Conservation (phyloP, 352 stramenopile genomes). For the Blastocystis sp. region DNA sequence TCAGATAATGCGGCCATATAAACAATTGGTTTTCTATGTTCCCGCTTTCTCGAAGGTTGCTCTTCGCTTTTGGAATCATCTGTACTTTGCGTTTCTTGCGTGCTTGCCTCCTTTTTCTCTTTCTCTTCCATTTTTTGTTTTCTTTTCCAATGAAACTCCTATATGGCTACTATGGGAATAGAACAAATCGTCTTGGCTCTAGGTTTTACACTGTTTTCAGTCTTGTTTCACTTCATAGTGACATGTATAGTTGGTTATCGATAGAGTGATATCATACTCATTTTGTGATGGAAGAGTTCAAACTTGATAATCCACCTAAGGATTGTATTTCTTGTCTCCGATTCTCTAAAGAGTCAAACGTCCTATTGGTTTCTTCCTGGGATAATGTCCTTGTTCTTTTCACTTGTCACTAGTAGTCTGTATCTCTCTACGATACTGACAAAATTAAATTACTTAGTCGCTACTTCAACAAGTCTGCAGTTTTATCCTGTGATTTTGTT, state of each 20-base stretch:
- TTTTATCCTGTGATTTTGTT: slow-evolving; percentile 73
- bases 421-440: slow-evolving; percentile 59
- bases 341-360: slow-evolving; percentile 70
- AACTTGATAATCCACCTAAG: slow-evolving; percentile 68
- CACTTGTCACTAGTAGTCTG: slow-evolving; percentile 43
- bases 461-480: slow-evolving; percentile 64
- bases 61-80: neutral
- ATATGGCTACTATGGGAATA: neutral
- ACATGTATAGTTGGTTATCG: neutral
- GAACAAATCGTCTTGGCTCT: neutral
- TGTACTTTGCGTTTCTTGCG: neutral
- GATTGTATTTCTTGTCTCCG: slow-evolving; percentile 77
- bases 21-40: slow-evolving; percentile 21
- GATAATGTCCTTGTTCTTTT: slow-evolving; percentile 66
- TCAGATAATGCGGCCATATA: neutral
- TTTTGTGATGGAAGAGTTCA: slow-evolving; percentile 38
- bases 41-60: neutral
- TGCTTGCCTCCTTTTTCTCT: neutral
- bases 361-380: slow-evolving; percentile 76
- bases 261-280: neutral
- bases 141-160: neutral
- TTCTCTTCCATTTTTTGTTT: slow-evolving; percentile 18
- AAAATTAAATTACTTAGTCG: slow-evolving; percentile 49
- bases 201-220: neutral
- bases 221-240: neutral